Conservation (phyloP, 2,329 filamentous ascomycete species). For the Fusarium coffeatum region DNA sequence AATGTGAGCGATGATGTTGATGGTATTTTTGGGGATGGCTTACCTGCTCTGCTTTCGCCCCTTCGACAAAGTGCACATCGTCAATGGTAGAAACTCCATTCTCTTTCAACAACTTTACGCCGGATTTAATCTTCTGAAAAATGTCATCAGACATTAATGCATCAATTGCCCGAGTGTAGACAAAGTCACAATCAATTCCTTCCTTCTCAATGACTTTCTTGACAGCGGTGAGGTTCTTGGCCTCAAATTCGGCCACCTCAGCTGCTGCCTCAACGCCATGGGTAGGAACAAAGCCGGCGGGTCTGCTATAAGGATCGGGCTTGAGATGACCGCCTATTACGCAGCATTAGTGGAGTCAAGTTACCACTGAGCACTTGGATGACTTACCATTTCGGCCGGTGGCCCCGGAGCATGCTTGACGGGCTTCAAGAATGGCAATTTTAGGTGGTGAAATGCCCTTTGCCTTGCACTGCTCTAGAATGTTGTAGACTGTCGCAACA, state of each 20-base stretch:
- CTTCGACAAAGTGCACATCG: not conserved
- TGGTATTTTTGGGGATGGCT: not conserved
- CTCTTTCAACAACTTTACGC: not conserved
- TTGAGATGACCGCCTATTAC: not conserved
- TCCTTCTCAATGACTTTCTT: not conserved
- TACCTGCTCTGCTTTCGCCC: not conserved
- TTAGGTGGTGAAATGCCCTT: not conserved
- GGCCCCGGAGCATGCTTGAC: slow-evolving; percentile 2
- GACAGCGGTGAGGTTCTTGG: not conserved
- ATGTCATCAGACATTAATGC: not conserved
- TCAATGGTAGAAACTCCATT: not conserved
- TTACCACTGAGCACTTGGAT: rapidly evolving
- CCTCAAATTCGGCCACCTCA: slow-evolving; percentile 1
- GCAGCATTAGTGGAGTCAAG: rapidly evolving
- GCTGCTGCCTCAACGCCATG: not conserved
- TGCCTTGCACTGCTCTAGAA: not conserved
- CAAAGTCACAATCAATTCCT: slow-evolving; percentile 5
- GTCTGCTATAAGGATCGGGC: not conserved
- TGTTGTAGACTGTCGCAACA: not conserved
- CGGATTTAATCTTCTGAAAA: not conserved
- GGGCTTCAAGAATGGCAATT: slow-evolving; percentile 11
- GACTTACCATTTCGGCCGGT: not conserved
- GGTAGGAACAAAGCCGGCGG: not conserved
- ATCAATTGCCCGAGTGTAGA: not conserved
- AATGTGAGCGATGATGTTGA: not conserved